A percentile compares a stretch with the other conserved stretches of the same genome.
phyloP scores from a whole-genome alignment of 2,329 filamentous ascomycete genomes.

The Samsoniella hepiali region DNA sequence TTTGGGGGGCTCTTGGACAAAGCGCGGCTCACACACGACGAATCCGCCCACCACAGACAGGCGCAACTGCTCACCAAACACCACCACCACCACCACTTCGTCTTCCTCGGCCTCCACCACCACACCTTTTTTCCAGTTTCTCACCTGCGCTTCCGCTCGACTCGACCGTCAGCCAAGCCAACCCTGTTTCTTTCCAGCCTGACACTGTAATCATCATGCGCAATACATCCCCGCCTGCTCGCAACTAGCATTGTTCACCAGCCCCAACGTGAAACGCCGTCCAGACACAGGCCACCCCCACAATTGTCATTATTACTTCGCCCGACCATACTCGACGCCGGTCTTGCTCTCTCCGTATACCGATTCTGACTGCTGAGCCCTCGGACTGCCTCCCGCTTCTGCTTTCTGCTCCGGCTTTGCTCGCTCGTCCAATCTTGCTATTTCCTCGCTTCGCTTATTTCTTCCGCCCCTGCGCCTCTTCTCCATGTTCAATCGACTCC shows the following conservation, averaged over 20 bases:
- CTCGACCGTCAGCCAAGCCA: constrained; percentile 14
- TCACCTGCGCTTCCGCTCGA: constrained; percentile 6
- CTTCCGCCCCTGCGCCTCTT: constrained; percentile 14
- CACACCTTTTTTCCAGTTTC: not conserved
- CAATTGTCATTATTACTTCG: constrained; percentile 6
- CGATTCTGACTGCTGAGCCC: not conserved
- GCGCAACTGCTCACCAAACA: not conserved
- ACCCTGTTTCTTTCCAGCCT: constrained; percentile 13
- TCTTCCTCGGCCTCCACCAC: not conserved
- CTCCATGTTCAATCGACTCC: constrained; percentile 40
- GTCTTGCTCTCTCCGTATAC: not conserved
- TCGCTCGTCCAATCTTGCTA: not conserved
- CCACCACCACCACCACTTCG: not conserved
- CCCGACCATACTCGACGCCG: not conserved
- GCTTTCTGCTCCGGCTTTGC: not conserved
- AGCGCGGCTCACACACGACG: constrained; percentile 2
- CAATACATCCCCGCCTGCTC: constrained; percentile 21
- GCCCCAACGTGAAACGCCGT: constrained; percentile 27
- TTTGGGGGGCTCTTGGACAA: not conserved
- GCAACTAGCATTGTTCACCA: constrained; percentile 27
- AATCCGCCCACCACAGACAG: constrained; percentile 5
- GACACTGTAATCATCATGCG: constrained; percentile 24
- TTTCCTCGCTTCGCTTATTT: not conserved
- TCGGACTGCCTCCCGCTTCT: not conserved
- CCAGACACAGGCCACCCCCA: constrained; percentile 20